Base-by-base conservation (phyloP, 2,329 filamentous ascomycete genomes). In the Alternaria gansuensis region DNA sequence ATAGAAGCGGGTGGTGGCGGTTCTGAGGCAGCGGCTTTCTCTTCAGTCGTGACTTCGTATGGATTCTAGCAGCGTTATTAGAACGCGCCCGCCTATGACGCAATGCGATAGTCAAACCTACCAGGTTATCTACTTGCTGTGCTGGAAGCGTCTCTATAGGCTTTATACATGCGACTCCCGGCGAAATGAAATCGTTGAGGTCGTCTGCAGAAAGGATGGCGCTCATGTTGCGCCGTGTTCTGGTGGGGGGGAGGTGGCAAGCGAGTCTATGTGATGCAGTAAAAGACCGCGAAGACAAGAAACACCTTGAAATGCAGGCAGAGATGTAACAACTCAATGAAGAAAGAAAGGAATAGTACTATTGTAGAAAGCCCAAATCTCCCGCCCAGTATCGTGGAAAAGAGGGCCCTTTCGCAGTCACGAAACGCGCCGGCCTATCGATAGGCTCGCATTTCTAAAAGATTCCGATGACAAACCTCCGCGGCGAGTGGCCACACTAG, bases 111-210 rank as follows among this genome's bases (percentile, higher is more conserved):
- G 14, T 7, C 11, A 13, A 7, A 14, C 79, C 55, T 76, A 85
- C 83, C 62, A 79, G 76, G 53, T 74, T 68, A 24, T 80, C 78
- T 50, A 81, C 76, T 24, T 85, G 78, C 33, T 85, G 80, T 44
- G 65, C 65, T 2, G 95, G 94, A 13, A 99, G 86, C 2, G 92
- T 96, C 78, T 99, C 95, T 75, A 99, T 85, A 28, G 95, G 95
- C 75, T 99, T 98, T 79, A 99, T 98, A 81, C 95, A 99, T 63
- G 95, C 95, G 73, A 99, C 93, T 63, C 94, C 93, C 13, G 95
- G 95, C 57, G 91, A 95, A 76, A 99, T 99, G 82, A 99, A 99
- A 83, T 99, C 95, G 83, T 99, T 99, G 62, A 99, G 84, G 78
- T 97, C 93, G 82, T 99, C 94, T 73, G 90, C 90, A 56, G 93